Evolutionary conservation across 495 filamentous ascomycete species (phyloP).

Genomic region (Neurospora sp.): DNA sequence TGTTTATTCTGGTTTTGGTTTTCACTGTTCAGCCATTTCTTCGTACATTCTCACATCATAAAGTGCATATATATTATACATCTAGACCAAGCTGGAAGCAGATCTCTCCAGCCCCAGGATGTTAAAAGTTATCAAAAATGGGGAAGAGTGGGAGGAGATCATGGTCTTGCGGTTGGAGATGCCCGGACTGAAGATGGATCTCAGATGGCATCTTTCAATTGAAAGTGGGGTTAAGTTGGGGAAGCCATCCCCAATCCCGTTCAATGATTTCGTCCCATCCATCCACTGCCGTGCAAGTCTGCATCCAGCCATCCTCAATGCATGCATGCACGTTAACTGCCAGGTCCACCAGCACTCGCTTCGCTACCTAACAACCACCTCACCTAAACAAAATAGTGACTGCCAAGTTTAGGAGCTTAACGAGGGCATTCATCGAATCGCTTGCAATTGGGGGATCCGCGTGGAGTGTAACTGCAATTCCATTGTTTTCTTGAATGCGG

Average conservation of each 20-base stretch:
- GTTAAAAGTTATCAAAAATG: not conserved
- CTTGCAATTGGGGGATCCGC: not conserved
- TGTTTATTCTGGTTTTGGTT: not conserved
- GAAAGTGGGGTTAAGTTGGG: not conserved
- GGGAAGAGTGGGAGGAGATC: not conserved
- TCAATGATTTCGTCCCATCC: not conserved
- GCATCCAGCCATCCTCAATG: not conserved
- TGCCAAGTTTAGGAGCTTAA: not conserved
- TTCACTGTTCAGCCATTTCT: not conserved
- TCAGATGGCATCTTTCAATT: not conserved
- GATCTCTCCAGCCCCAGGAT: not conserved
- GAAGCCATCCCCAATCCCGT: not conserved
- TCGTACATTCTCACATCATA: not conserved
- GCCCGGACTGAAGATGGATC: not conserved
- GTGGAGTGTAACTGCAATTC: not conserved
- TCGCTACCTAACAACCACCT: not conserved
- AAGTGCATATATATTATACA: not conserved
- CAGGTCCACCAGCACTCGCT: not conserved
- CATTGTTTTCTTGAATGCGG: not conserved
- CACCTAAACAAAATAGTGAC: not conserved
- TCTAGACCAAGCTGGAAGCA: not conserved
- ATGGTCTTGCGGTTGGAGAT: not conserved
- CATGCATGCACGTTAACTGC: not conserved
- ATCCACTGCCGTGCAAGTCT: too few species aligned
- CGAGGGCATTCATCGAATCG: not conserved